Evolutionary conservation across 2,329 filamentous ascomycete species (phyloP).

Genomic region (Anthostomella pinea): DNA sequence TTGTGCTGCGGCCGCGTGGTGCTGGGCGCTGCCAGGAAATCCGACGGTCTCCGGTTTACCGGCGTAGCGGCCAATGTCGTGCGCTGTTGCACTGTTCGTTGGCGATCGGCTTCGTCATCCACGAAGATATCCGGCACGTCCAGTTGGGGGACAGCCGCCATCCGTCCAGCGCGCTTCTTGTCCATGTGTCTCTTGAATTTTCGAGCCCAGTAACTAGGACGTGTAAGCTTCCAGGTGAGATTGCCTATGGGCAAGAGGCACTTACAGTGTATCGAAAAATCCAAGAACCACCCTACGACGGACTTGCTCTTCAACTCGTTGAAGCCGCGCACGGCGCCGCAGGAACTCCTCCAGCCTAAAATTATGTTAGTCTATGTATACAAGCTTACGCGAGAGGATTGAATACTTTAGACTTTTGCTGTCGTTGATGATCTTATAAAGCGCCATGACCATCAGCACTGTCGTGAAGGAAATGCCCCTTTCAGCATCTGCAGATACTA

Average conservation of each 20-base stretch:
- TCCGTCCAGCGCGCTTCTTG: constrained; percentile 68
- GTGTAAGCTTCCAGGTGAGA: no score
- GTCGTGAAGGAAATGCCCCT: constrained; percentile 88
- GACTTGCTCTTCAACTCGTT: constrained; percentile 93
- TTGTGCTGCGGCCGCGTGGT: constrained; percentile 36
- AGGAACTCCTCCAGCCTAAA: constrained; percentile 86
- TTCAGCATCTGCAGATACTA: constrained; percentile 88
- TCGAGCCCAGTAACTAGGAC: constrained; percentile 70
- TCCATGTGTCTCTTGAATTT: constrained; percentile 75
- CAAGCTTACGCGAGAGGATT: constrained; percentile 4
- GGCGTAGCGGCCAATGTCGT: constrained; percentile 29
- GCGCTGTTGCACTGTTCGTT: constrained; percentile 26
- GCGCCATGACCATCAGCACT: constrained; percentile 90
- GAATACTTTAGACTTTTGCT: constrained; percentile 84
- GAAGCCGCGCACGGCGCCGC: constrained; percentile 81
- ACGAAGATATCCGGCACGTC: constrained; percentile 88
- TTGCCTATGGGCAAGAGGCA: no score
- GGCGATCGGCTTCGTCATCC: constrained; percentile 66
- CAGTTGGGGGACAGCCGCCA: constrained; percentile 75
- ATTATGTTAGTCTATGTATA: constrained; percentile 25
- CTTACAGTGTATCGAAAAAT: constrained; percentile 89
- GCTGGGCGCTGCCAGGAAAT: constrained; percentile 37
- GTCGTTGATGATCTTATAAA: constrained; percentile 98
- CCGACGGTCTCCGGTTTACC: constrained; percentile 21
- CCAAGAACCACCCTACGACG: constrained; percentile 85